Percentiles rank a stretch among this genome's conserved stretches.
phyloP scores from a whole-genome alignment of 1,284 basidiomycete genomes.

The Lentinula novae-zelandiae region DNA sequence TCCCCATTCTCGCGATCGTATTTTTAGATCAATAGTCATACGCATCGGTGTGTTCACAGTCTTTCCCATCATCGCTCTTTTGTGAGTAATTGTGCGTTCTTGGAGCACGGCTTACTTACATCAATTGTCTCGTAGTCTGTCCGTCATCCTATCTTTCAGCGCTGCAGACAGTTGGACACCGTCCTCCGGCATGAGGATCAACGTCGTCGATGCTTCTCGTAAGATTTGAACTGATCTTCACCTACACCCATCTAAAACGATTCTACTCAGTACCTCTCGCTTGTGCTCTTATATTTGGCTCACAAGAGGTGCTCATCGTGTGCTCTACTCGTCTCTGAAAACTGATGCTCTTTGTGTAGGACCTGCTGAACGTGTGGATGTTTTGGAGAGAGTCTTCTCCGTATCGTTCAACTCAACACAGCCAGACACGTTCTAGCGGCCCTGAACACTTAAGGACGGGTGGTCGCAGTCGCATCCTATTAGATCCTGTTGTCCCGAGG shows the following conservation, averaged over 20 bases:
- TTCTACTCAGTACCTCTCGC: not conserved
- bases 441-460: not conserved
- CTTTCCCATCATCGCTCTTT: not conserved
- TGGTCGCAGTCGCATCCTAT: not conserved
- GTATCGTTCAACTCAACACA: not conserved
- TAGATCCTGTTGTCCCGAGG: not conserved
- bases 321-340: not conserved
- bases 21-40: not conserved
- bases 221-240: not conserved
- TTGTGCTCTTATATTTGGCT: not conserved
- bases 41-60: not conserved
- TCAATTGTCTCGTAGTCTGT: not conserved
- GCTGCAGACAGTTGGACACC: not conserved
- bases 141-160: not conserved
- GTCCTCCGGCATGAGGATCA: not conserved
- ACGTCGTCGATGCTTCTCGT: not conserved
- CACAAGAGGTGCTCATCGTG: not conserved
- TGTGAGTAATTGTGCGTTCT: not conserved
- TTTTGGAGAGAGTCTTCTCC: not conserved
- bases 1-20: not conserved
- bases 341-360: not conserved
- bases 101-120: too few species aligned
- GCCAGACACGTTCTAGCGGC: not conserved
- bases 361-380: not conserved
- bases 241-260: not conserved